Percentiles rank a stretch among this genome's conserved stretches.
Evolutionary conservation across 768 basidiomycete species (phyloP).

Genomic region (Lyophyllum semitale): DNA sequence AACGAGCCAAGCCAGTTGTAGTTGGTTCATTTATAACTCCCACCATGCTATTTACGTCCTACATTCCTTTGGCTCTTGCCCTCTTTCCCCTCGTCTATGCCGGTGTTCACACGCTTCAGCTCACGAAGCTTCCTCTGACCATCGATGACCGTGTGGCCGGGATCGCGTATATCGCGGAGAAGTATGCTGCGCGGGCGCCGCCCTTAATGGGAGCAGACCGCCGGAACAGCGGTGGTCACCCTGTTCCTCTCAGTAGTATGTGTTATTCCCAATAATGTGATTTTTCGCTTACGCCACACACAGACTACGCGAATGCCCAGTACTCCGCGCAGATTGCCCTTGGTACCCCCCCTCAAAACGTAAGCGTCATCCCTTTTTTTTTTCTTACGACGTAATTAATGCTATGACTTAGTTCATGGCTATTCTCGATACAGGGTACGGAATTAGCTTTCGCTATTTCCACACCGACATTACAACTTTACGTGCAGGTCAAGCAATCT

Average conservation of each 20-base stretch:
- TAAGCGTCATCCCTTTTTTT: slow-evolving; percentile 35
- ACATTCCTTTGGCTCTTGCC: slow-evolving; percentile 38
- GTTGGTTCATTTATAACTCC: slow-evolving; percentile 17
- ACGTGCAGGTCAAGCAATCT: slow-evolving; percentile 78
- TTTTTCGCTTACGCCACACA: slow-evolving; percentile 2
- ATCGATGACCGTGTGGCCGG: slow-evolving; percentile 66
- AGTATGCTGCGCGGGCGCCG: slow-evolving; percentile 71
- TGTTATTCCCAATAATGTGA: slow-evolving; percentile 14
- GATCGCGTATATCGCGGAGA: slow-evolving; percentile 85
- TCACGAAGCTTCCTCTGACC: slow-evolving; percentile 78
- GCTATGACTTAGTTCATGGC: slow-evolving; percentile 74
- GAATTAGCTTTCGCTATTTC: not conserved
- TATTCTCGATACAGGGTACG: slow-evolving; percentile 87
- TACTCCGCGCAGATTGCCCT: slow-evolving; percentile 89
- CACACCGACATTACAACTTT: slow-evolving; percentile 5
- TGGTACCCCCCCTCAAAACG: slow-evolving; percentile 81
- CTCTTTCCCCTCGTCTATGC: slow-evolving; percentile 54
- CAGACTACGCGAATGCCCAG: slow-evolving; percentile 98
- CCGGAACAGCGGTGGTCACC: slow-evolving; percentile 76
- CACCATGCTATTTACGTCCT: slow-evolving; percentile 44
- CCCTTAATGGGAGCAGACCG: slow-evolving; percentile 78
- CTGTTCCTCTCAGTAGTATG: slow-evolving; percentile 88
- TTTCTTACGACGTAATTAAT: not conserved
- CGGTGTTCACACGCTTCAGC: slow-evolving; percentile 82
- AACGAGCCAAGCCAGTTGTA: no score